Percentiles rank a stretch among this genome's conserved stretches.
Conservation (phyloP, 352 stramenopile genomes). For the Hyaloperonospora brassicae region DNA sequence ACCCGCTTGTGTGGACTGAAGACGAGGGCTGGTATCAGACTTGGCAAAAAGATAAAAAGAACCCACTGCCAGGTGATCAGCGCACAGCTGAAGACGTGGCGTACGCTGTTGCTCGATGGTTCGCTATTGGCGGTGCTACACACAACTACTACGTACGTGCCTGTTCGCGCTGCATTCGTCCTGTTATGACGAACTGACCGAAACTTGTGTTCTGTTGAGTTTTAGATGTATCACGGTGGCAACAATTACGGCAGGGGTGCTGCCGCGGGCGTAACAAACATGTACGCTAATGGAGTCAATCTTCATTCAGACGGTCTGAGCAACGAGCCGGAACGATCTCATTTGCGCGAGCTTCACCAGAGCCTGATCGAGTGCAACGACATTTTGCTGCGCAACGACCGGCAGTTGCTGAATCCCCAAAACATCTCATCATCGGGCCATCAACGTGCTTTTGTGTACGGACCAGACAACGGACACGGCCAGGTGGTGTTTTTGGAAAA, state of each 20-base stretch:
- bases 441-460: conserved; percentile 51
- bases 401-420: conserved; percentile 41
- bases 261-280: conserved; percentile 57
- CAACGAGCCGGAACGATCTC: conserved; percentile 63
- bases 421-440: conserved; percentile 17
- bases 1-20: conserved; percentile 71
- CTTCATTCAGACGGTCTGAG: conserved; percentile 55
- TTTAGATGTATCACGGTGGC: conserved; percentile 66
- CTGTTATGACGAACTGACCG: neutral
- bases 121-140: conserved; percentile 47
- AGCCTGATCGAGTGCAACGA: conserved; percentile 51
- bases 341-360: conserved; percentile 54
- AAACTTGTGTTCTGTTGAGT: neutral
- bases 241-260: conserved; percentile 66
- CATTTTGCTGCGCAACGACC: conserved; percentile 36
- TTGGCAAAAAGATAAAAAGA: conserved; percentile 35
- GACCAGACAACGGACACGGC: conserved; percentile 9
- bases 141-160: conserved; percentile 68
- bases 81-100: conserved; percentile 42
- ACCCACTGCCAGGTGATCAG: conserved; percentile 33
- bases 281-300: conserved; percentile 65
- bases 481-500: conserved; percentile 58
- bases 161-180: neutral
- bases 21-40: conserved; percentile 70
- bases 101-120: conserved; percentile 60